Base-by-base conservation (phyloP, 2,329 filamentous ascomycete species). In the Arthrobotrys sphaeroides region DNA sequence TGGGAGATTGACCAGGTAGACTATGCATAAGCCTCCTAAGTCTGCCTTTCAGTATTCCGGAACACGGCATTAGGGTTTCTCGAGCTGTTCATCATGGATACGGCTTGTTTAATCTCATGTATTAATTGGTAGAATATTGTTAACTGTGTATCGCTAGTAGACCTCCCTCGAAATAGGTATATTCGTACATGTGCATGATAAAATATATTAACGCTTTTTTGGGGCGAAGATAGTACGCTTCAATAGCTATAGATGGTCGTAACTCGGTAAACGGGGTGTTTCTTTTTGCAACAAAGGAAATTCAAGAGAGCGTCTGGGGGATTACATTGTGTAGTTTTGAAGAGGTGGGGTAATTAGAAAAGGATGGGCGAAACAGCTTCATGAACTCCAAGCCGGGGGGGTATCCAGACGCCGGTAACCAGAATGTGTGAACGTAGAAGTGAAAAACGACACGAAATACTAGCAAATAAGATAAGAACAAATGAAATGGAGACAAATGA, bases 341-440 rank as follows among this genome's bases (percentile, higher is more conserved):
- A 60, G 33, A n/a, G 33, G 36, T 61, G 36, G 12, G 55, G n/a
- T n/a, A n/a, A n/a, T 22, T 42, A 28, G 13, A 60, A 5, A 60
- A 43, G 2, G 33, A 45, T 28, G 18, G 24, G 36, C 13, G 24
- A 60, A 60, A 43, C 22, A 42, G 33, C 22, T 66, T 70, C 57
- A 42, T 57, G 59, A 65, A 72, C 59, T 72, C 67, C 67, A 65
- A 65, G 36, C 38, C 20, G 57, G 51, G 45, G 55, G 69, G 70
- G 70, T 74, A 74, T 74, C 70, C 62, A 59, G 61, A 65, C 61
- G 53, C 62, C 60, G 51, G 18, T 24, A 57, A 51, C 26, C 47
- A 42, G 20, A 55, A 45, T 33, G 36, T 36, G 55, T 20, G 26
- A 53, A 66, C 20, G 31, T 57, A 57, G 6, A 42, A 28, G 16